Conservation (phyloP, 2,329 filamentous ascomycete species). For the Tolypocladium album region DNA sequence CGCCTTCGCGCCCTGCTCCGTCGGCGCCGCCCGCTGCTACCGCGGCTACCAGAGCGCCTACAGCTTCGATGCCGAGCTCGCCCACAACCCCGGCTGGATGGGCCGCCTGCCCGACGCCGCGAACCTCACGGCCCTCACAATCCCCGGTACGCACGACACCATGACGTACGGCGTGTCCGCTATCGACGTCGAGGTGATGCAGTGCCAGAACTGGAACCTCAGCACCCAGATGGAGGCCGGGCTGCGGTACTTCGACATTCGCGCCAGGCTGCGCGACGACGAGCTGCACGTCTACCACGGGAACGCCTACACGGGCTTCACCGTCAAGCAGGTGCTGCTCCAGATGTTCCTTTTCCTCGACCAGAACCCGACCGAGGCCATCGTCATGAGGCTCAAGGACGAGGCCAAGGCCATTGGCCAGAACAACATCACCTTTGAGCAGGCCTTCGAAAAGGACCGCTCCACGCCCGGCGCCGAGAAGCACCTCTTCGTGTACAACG, state of each 20-base stretch:
- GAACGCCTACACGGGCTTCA: conserved; percentile 31
- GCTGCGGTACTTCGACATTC: conserved; percentile 38
- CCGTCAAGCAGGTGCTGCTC: conserved; percentile 29
- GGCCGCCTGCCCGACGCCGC: conserved; percentile 26
- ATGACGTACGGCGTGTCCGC: conserved; percentile 32
- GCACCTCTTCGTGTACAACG: conserved; percentile 25
- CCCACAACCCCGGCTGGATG: conserved; percentile 31
- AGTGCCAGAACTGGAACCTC: conserved; percentile 38
- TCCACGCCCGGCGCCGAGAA: conserved; percentile 20
- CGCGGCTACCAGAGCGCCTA: conserved; percentile 18
- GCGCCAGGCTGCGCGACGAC: conserved; percentile 30
- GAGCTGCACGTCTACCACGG: conserved; percentile 37
- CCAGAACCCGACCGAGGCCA: conserved; percentile 30
- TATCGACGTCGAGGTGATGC: conserved; percentile 16
- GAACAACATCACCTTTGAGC: conserved; percentile 30
- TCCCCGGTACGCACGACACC: conserved; percentile 43
- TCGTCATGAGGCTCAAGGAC: conserved; percentile 40
- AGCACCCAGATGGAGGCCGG: conserved; percentile 32
- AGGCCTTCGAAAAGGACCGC: conserved; percentile 31
- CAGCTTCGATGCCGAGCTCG: conserved; percentile 30
- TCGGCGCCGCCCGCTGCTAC: conserved; percentile 15
- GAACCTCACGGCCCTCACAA: conserved; percentile 31
- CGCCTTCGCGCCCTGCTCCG: conserved; percentile 14
- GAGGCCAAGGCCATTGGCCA: conserved; percentile 27
- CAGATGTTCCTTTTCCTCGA: conserved; percentile 35